Conservation (phyloP, 371 early-diverging fungal species). For the Capillidium rhysosporum region DNA sequence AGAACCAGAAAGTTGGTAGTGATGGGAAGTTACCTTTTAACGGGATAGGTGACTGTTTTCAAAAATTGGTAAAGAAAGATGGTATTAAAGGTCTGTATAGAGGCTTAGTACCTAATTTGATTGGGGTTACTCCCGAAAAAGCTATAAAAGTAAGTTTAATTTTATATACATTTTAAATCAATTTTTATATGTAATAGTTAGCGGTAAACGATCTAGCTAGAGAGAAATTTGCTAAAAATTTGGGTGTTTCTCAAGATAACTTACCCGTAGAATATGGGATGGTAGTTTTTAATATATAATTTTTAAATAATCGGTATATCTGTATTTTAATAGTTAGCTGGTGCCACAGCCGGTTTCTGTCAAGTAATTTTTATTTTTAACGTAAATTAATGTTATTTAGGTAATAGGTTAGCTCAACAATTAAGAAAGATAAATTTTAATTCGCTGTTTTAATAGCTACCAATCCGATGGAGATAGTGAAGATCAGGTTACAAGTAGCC, state of each 20-base stretch:
- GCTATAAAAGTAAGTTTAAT: constrained; percentile 4
- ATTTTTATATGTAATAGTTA: constrained; percentile 35
- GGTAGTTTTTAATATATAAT: background rate
- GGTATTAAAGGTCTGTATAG: constrained; percentile 84
- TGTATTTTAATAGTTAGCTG: background rate
- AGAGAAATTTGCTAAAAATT: background rate
- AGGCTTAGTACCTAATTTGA: constrained; percentile 80
- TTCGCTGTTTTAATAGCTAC: background rate
- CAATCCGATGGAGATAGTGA: constrained; percentile 79
- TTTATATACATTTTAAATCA: background rate
- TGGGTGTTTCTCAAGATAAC: background rate
- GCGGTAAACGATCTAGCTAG: constrained; percentile 5
- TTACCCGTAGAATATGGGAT: constrained; percentile 3
- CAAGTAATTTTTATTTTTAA: background rate
- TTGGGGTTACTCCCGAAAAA: constrained; percentile 63
- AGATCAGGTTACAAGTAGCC: constrained; percentile 76
- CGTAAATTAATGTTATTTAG: background rate
- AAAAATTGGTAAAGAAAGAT: constrained; percentile 43
- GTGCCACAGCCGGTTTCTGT: constrained; percentile 6
- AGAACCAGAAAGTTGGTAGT: constrained; percentile 3
- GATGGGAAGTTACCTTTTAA: background rate
- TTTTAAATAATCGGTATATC: background rate
- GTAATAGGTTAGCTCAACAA: background rate
- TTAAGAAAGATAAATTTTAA: background rate
- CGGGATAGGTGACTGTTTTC: constrained; percentile 3